These are phyloP conservation scores for Kitagawia praeruptora DNA, from an alignment of 129 eudicot species.

Conservation along the genomic window DNA sequence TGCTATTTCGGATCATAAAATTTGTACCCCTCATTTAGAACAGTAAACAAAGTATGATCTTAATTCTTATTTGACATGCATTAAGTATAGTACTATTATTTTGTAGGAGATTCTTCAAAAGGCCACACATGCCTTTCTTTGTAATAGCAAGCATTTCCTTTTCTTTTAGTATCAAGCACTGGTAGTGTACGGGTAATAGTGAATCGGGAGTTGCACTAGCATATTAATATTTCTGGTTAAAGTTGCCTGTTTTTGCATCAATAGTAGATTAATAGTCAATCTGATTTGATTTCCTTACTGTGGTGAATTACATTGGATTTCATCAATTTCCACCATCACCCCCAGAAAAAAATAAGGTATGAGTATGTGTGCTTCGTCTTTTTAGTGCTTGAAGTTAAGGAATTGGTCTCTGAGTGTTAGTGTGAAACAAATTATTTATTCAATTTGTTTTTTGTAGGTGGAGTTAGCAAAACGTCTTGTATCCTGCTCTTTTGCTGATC, in stretches of 20 bases:
- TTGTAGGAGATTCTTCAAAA: too few species aligned
- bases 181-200: too few species aligned
- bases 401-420: not conserved
- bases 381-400: not conserved
- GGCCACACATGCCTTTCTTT: not conserved
- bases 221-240: not conserved
- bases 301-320: not conserved
- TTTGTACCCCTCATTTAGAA: not conserved
- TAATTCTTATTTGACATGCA: not conserved
- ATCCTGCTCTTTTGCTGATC: constrained; percentile 71
- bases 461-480: constrained; percentile 83
- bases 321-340: not conserved
- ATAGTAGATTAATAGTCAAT: not conserved
- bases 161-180: not conserved
- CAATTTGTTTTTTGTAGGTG: constrained; percentile 29
- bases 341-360: not conserved
- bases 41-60: too few species aligned
- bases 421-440: not conserved
- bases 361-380: not conserved
- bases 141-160: not conserved
- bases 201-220: not conserved
- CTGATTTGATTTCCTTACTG: not conserved
- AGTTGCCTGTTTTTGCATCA: not conserved
- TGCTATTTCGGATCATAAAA: too few species aligned
- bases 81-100: not conserved